These are phyloP conservation scores for Fusarium beomiforme DNA, from an alignment of 2,329 filamentous ascomycete genomes.

Conservation along the genomic window DNA sequence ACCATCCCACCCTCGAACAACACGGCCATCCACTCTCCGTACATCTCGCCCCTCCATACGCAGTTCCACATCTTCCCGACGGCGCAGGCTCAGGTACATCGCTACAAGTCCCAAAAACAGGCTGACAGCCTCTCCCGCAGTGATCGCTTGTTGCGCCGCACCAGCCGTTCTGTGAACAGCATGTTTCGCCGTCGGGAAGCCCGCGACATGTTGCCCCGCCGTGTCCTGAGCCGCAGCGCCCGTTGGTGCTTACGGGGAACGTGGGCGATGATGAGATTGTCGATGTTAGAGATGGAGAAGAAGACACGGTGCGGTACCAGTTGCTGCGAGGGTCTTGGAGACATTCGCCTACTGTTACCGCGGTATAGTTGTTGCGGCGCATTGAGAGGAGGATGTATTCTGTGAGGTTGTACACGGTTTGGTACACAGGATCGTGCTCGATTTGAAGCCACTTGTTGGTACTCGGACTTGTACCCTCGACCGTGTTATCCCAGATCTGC, in stretches of 20 bases:
- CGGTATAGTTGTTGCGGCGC: conserved; percentile 51
- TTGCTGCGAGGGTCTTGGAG: conserved; percentile 60
- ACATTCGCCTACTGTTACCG: conserved; percentile 63
- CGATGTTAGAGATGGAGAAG: background rate
- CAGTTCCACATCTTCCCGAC: conserved; percentile 43
- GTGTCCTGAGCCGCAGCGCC: conserved; percentile 38
- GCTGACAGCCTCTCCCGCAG: conserved; percentile 54
- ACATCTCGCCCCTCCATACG: conserved; percentile 38
- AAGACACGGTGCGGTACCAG: conserved; percentile 59
- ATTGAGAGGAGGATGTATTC: conserved; percentile 55
- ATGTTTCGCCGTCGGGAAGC: conserved; percentile 28
- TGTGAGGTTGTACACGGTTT: conserved; percentile 55
- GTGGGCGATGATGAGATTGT: conserved; percentile 16
- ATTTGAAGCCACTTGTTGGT: conserved; percentile 60
- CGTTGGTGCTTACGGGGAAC: conserved; percentile 36
- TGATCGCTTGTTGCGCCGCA: conserved; percentile 54
- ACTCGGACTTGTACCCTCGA: conserved; percentile 46
- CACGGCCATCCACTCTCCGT: conserved; percentile 40
- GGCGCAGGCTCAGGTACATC: conserved; percentile 22
- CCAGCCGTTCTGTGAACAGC: conserved; percentile 40
- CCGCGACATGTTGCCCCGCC: conserved; percentile 34
- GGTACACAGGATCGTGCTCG: conserved; percentile 61
- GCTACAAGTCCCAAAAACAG: conserved; percentile 44
- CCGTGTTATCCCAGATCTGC: conserved; percentile 48
- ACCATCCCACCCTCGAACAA: conserved; percentile 48